Conservation (phyloP, 768 basidiomycete genomes). For the Cystofilobasidium capitatum region DNA sequence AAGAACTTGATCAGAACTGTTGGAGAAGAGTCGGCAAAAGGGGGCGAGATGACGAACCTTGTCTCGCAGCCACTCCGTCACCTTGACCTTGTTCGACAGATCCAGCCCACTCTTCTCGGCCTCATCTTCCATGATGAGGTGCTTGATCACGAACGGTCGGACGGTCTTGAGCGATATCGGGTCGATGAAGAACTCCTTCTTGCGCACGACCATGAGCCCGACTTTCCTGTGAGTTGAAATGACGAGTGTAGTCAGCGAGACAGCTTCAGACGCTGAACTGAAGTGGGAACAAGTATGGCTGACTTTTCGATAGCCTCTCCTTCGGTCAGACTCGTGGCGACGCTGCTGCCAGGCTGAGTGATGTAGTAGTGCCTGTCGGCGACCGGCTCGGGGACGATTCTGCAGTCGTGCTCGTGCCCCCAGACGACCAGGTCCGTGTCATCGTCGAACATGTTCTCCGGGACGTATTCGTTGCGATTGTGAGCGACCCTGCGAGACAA, state of each 20-base stretch:
- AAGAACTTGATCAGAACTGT: background rate
- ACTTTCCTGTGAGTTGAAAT: slow-evolving; percentile 57
- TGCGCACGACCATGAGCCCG: slow-evolving; percentile 75
- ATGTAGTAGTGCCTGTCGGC: slow-evolving; percentile 86
- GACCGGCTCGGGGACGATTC: slow-evolving; percentile 80
- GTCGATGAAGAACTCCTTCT: slow-evolving; percentile 73
- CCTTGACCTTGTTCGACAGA: slow-evolving; percentile 67
- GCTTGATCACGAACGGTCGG: slow-evolving; percentile 84
- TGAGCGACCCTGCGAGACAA: slow-evolving; percentile 63
- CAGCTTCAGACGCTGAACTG: background rate
- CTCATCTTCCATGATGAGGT: slow-evolving; percentile 61
- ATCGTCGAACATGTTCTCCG: slow-evolving; percentile 96
- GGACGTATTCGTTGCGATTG: slow-evolving; percentile 86
- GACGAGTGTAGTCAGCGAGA: background rate
- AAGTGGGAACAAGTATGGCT: slow-evolving; percentile 25
- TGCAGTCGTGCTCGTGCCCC: slow-evolving; percentile 99
- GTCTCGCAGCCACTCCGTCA: slow-evolving; percentile 66
- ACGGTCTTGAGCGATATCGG: slow-evolving; percentile 84
- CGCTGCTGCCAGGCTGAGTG: slow-evolving; percentile 85
- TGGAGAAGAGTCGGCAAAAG: background rate
- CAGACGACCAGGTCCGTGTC: slow-evolving; percentile 86
- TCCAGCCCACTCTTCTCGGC: slow-evolving; percentile 58
- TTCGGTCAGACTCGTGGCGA: slow-evolving; percentile 87
- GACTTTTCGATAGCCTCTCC: slow-evolving; percentile 90
- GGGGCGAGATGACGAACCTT: slow-evolving; percentile 45